Percentiles rank a stretch among this genome's conserved stretches.
Evolutionary conservation across 2,329 filamentous ascomycete genomes (phyloP).

Genomic region (Pseudovirgaria hyperparasitica): DNA sequence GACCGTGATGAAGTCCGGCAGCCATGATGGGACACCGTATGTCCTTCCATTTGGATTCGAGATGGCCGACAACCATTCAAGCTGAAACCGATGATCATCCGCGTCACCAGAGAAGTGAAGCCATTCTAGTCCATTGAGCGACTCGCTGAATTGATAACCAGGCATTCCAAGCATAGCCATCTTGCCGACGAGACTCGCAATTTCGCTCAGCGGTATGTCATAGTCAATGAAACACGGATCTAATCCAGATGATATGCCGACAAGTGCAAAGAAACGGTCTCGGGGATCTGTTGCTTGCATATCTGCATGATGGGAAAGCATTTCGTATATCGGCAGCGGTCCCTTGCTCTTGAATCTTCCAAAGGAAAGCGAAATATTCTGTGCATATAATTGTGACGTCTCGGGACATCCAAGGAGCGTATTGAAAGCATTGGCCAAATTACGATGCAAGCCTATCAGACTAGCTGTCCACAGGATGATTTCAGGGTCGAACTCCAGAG

Average conservation of each 20-base stretch:
- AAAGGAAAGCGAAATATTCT: no score
- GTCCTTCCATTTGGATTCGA: constrained; percentile 3
- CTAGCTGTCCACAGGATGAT: constrained; percentile 2
- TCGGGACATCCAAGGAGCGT: no score
- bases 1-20: constrained; percentile 5
- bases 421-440: no score
- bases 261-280: constrained; percentile 2
- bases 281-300: constrained; percentile 3
- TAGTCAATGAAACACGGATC: constrained; percentile 3
- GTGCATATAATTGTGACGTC: no score
- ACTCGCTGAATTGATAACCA: no score
- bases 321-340: no score
- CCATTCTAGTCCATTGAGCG: no score
- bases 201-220: constrained; percentile 1
- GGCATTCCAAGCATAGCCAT: no score
- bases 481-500: constrained; percentile 2
- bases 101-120: no score
- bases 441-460: no score
- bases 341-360: no score
- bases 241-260: constrained; percentile 6
- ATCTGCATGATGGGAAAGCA: no score
- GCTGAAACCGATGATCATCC: constrained; percentile 3
- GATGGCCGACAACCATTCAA: constrained; percentile 5
- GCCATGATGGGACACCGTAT: constrained; percentile 5
- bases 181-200: constrained; percentile 5